Percentiles rank a stretch among this genome's conserved stretches.
phyloP scores from a whole-genome alignment of 1,284 basidiomycete genomes.

The Boletellus sp. region DNA sequence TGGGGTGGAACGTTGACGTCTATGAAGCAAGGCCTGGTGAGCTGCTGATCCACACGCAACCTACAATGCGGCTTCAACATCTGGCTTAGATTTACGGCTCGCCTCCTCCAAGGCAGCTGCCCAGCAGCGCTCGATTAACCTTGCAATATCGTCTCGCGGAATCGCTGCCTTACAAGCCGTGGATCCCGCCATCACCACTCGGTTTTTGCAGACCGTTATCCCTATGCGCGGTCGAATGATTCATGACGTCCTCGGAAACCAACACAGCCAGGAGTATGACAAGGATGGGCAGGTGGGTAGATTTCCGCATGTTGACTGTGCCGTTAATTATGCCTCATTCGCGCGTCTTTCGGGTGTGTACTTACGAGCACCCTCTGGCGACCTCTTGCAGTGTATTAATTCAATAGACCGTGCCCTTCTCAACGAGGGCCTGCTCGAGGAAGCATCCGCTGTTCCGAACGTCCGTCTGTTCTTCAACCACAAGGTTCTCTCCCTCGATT shows the following conservation, averaged over 20 bases:
- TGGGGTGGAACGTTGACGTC: constrained; percentile 87
- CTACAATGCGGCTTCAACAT: constrained; percentile 18
- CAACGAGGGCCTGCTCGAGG: constrained; percentile 80
- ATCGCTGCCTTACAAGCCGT: constrained; percentile 83
- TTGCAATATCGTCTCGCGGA: constrained; percentile 92
- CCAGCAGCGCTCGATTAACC: constrained; percentile 88
- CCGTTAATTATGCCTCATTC: constrained; percentile 15
- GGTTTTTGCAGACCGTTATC: constrained; percentile 79
- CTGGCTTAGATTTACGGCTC: constrained; percentile 62
- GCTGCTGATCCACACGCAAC: constrained; percentile 25
- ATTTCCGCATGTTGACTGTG: constrained; percentile 24
- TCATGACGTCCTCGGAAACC: constrained; percentile 68
- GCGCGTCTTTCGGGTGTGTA: constrained; percentile 20
- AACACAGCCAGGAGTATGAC: constrained; percentile 85
- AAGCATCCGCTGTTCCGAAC: constrained; percentile 58
- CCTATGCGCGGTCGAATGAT: constrained; percentile 97
- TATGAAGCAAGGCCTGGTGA: constrained; percentile 85
- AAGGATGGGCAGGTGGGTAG: constrained; percentile 74
- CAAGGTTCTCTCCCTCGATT: constrained; percentile 71
- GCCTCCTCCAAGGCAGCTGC: constrained; percentile 59
- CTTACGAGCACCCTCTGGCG: constrained; percentile 21
- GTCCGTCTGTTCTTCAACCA: constrained; percentile 77
- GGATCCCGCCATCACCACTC: constrained; percentile 68
- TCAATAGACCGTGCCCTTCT: constrained; percentile 88
- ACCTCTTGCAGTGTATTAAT: constrained; percentile 73